Conservation (phyloP, 768 basidiomycete species). For the Pisolithus orientalis region DNA sequence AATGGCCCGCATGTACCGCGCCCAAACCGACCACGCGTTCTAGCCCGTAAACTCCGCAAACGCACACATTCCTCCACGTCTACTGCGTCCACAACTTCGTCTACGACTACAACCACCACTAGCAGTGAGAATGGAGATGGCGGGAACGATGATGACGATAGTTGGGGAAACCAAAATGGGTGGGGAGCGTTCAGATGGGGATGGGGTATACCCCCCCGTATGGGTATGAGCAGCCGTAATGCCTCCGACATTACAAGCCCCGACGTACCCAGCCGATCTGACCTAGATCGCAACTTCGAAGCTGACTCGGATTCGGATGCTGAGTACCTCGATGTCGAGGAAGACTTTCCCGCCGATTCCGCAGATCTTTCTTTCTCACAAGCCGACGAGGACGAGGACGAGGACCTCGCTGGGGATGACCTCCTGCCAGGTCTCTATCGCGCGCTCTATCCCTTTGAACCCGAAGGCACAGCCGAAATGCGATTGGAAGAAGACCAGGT, state of each 20-base stretch:
- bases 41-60: slow-evolving; percentile 24
- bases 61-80: slow-evolving; percentile 15
- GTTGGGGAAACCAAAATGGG: slow-evolving; percentile 24
- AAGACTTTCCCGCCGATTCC: not conserved
- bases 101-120: no score
- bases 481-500: slow-evolving; percentile 68
- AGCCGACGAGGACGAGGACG: slow-evolving; percentile 19
- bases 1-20: slow-evolving; percentile 36
- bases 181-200: slow-evolving; percentile 39
- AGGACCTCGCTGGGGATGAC: slow-evolving; percentile 18
- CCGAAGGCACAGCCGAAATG: slow-evolving; percentile 83
- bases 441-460: slow-evolving; percentile 72
- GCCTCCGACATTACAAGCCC: no score
- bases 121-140: no score
- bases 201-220: slow-evolving; percentile 20
- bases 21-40: slow-evolving; percentile 27
- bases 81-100: slow-evolving; percentile 13
- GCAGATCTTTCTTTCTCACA: slow-evolving; percentile 15
- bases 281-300: slow-evolving; percentile 45
- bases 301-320: slow-evolving; percentile 18
- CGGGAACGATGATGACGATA: slow-evolving; percentile 11
- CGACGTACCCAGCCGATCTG: slow-evolving; percentile 31
- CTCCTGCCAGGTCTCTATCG: slow-evolving; percentile 69
- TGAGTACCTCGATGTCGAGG: slow-evolving; percentile 19
- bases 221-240: slow-evolving; percentile 4